Percentiles rank a stretch among this genome's conserved stretches.
Evolutionary conservation across 1,284 basidiomycete genomes (phyloP).

Genomic region (Naganishia liquefaciens): DNA sequence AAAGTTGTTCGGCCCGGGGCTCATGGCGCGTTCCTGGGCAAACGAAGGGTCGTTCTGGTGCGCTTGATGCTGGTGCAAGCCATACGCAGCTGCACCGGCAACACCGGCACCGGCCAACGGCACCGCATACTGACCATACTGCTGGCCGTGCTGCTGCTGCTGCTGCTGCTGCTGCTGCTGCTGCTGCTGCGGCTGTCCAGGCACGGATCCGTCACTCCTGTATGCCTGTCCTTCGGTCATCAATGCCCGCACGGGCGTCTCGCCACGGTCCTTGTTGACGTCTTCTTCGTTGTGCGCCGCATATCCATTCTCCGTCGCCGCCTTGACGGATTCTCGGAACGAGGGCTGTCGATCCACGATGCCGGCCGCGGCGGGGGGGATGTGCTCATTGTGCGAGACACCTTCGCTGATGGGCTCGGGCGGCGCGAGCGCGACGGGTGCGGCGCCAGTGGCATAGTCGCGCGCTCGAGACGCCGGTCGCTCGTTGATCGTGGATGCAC

Average conservation of each 20-base stretch:
- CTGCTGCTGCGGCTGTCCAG: conserved; percentile 29
- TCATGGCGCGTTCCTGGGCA: conserved; percentile 31
- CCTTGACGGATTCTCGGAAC: background rate
- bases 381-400: conserved; percentile 28
- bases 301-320: background rate
- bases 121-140: conserved; percentile 26
- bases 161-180: conserved; percentile 1
- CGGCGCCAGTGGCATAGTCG: conserved; percentile 24
- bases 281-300: conserved; percentile 6
- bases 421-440: conserved; percentile 29
- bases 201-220: conserved; percentile 26
- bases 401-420: conserved; percentile 27
- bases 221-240: conserved; percentile 34
- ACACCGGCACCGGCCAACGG: conserved; percentile 28
- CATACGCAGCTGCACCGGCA: conserved; percentile 34
- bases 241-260: conserved; percentile 17
- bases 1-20: conserved; percentile 35
- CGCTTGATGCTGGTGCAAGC: conserved; percentile 39
- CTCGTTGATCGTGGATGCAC: conserved; percentile 8
- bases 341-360: too few relatives aligned
- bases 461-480: conserved; percentile 11
- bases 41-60: conserved; percentile 35
- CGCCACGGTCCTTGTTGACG: background rate
- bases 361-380: background rate
- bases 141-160: conserved; percentile 27